Evolutionary conservation across 768 basidiomycete species (phyloP).

Genomic region (Boletus rubroflammeus): DNA sequence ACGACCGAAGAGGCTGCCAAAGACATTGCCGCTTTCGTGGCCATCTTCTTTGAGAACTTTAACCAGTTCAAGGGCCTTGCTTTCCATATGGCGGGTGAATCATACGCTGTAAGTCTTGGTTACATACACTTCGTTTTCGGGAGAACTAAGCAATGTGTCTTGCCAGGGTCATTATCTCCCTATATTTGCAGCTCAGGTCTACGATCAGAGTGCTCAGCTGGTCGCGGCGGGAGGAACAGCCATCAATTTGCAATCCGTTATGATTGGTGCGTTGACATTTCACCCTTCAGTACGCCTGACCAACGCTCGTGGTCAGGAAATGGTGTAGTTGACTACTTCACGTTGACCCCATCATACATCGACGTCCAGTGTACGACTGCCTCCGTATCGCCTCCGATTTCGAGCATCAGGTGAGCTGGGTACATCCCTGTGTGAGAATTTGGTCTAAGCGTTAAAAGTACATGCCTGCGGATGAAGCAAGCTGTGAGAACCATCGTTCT

Average conservation of each 20-base stretch:
- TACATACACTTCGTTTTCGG: background rate
- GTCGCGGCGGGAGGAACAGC: conserved; percentile 42
- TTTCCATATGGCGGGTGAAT: conserved; percentile 57
- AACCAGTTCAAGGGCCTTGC: conserved; percentile 57
- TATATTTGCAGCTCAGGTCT: conserved; percentile 40
- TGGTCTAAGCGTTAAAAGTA: background rate
- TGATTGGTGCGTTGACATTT: conserved; percentile 37
- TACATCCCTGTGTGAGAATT: background rate
- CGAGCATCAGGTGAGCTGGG: conserved; percentile 2
- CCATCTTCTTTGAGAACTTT: conserved; percentile 72
- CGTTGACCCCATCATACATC: conserved; percentile 39
- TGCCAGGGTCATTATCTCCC: conserved; percentile 48
- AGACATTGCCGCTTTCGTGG: conserved; percentile 64
- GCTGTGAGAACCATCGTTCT: conserved; percentile 23
- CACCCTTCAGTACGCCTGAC: background rate
- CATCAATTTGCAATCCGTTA: conserved; percentile 42
- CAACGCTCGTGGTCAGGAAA: conserved; percentile 29
- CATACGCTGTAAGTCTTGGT: conserved; percentile 39
- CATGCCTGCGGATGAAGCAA: conserved; percentile 40
- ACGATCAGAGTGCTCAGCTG: conserved; percentile 42
- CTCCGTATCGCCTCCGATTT: conserved; percentile 37
- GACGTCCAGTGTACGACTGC: conserved; percentile 52
- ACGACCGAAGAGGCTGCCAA: conserved; percentile 60
- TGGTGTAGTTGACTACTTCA: conserved; percentile 37
- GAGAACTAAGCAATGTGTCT: background rate